Conservation (phyloP, 805 yeast genomes). For the Myxozyma geophila region DNA sequence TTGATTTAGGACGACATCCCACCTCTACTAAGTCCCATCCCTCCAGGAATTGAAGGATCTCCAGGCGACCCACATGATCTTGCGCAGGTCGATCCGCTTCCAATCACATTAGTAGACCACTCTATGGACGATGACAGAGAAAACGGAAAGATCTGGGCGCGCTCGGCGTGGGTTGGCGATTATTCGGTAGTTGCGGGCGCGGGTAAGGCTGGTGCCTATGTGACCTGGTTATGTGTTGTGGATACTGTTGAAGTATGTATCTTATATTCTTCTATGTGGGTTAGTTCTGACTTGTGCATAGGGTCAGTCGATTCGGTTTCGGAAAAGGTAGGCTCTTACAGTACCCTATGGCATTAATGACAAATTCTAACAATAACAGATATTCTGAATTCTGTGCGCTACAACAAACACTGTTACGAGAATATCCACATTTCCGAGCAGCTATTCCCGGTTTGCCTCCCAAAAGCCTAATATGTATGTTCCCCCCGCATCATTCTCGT, state of each 20-base stretch:
- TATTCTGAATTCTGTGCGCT: slow-evolving; percentile 67
- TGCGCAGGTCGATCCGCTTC: slow-evolving; percentile 48
- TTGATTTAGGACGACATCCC: slow-evolving; percentile 14
- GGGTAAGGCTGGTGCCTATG: slow-evolving; percentile 48
- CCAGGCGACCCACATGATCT: slow-evolving; percentile 37
- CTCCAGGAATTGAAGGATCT: slow-evolving; percentile 17
- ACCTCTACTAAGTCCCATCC: slow-evolving; percentile 21
- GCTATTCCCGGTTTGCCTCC: slow-evolving; percentile 56
- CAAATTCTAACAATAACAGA: slow-evolving; percentile 43
- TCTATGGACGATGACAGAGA: slow-evolving; percentile 35
- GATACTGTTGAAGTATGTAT: slow-evolving; percentile 43
- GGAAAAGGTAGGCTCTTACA: slow-evolving; percentile 19
- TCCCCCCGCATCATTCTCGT: not conserved
- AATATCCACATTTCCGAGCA: slow-evolving; percentile 47
- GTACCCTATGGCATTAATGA: not conserved
- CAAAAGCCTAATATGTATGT: slow-evolving; percentile 44
- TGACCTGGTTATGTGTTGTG: slow-evolving; percentile 50
- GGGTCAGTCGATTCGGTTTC: slow-evolving; percentile 16
- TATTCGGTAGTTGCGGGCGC: slow-evolving; percentile 49
- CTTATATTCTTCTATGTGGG: not conserved
- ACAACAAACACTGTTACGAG: slow-evolving; percentile 47
- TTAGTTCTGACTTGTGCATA: not conserved
- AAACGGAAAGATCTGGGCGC: slow-evolving; percentile 47
- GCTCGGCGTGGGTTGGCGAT: slow-evolving; percentile 47
- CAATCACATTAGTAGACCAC: slow-evolving; percentile 49